Percentiles rank a stretch among this genome's conserved stretches.
phyloP scores from a whole-genome alignment of 116 monocot genomes.

The Papilionanthe hybrid region DNA sequence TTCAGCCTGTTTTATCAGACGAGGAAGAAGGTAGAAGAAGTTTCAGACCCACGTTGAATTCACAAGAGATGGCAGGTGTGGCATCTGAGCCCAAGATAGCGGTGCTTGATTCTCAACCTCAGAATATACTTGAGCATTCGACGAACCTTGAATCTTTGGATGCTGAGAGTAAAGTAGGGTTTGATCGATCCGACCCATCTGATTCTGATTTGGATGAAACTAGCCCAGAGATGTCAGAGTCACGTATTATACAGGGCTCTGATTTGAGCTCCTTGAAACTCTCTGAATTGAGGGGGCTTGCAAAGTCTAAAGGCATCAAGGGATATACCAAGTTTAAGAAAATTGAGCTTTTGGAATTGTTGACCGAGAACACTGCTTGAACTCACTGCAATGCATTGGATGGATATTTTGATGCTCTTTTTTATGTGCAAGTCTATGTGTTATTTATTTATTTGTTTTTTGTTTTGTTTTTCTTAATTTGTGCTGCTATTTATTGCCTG shows the following conservation, averaged over 20 bases:
- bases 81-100: background rate
- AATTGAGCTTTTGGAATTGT: slow-evolving; percentile 39
- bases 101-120: background rate
- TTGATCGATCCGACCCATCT: slow-evolving; percentile 27
- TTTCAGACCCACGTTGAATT: background rate
- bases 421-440: background rate
- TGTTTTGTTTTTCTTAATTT: background rate
- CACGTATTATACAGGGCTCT: slow-evolving; percentile 15
- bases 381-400: background rate
- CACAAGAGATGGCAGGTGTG: slow-evolving; percentile 17
- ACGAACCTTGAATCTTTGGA: slow-evolving; percentile 33
- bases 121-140: background rate
- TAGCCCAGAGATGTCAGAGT: slow-evolving; percentile 13
- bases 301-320: slow-evolving; percentile 70
- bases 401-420: slow-evolving; percentile 2
- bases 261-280: slow-evolving; percentile 66
- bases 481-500: background rate
- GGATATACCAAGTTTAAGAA: slow-evolving; percentile 79
- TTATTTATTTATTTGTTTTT: background rate
- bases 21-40: slow-evolving; percentile 28
- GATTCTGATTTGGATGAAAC: slow-evolving; percentile 27
- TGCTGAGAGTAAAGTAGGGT: slow-evolving; percentile 22
- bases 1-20: slow-evolving; percentile 63
- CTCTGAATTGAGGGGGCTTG: slow-evolving; percentile 65
- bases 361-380: slow-evolving; percentile 3